Evolutionary conservation across 495 filamentous ascomycete species (phyloP).

Genomic region (Penicillium lagena): DNA sequence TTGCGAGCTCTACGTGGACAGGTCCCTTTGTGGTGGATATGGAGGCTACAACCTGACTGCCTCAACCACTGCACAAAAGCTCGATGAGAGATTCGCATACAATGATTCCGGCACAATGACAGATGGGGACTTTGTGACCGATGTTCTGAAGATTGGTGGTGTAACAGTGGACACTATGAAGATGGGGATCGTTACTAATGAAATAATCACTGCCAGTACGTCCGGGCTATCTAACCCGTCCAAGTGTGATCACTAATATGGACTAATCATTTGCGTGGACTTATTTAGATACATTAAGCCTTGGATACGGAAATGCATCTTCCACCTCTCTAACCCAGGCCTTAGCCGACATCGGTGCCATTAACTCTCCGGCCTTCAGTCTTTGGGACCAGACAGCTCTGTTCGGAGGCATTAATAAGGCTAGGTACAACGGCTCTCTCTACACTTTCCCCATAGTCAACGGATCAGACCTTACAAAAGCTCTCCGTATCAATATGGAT

Average conservation of each 20-base stretch:
- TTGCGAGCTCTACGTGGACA: background rate
- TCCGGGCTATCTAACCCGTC: too few relatives aligned
- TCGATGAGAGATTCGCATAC: constrained; percentile 1
- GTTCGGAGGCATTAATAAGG: constrained; percentile 10
- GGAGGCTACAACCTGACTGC: constrained; percentile 1
- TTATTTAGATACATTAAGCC: background rate
- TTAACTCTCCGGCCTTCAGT: constrained; percentile 12
- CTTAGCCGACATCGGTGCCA: constrained; percentile 4
- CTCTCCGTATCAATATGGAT: constrained; percentile 3
- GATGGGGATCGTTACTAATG: constrained; percentile 1
- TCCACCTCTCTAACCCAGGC: constrained; percentile 9
- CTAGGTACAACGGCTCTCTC: constrained; percentile 4
- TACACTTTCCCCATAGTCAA: constrained; percentile 8
- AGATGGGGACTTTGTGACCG: constrained; percentile 2
- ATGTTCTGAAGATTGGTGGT: constrained; percentile 3
- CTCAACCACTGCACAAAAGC: background rate
- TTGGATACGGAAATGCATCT: constrained; percentile 8
- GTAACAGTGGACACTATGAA: constrained; percentile 3
- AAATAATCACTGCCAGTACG: too few relatives aligned
- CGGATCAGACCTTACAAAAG: background rate
- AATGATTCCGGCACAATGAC: background rate
- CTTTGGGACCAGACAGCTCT: constrained; percentile 3
- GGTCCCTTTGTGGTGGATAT: background rate
- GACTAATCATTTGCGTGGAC: too few relatives aligned
- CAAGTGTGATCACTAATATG: too few relatives aligned